Evolutionary conservation across 805 yeast species (phyloP).

Genomic region (Yarrowia sp.): DNA sequence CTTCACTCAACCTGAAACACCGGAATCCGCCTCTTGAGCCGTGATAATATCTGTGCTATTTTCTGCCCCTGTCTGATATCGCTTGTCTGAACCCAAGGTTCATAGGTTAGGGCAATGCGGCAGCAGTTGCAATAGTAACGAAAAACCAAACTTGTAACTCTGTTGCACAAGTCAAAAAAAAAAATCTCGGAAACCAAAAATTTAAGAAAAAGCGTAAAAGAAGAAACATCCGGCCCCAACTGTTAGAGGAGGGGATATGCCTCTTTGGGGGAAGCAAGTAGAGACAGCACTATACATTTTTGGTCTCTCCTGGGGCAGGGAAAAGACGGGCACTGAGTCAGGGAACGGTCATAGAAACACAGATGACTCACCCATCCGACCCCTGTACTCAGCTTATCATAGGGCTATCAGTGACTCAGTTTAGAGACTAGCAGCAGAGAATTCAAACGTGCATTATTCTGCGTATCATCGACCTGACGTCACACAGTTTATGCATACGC

Average conservation of each 20-base stretch:
- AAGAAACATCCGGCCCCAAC: background rate
- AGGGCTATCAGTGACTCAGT: constrained; percentile 17
- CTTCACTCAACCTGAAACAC: no score
- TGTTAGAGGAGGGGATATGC: constrained; percentile 7
- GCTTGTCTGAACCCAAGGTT: background rate
- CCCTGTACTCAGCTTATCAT: background rate
- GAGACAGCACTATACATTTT: background rate
- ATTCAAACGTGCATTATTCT: constrained; percentile 1
- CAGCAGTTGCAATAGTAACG: constrained; percentile 2
- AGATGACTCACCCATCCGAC: background rate
- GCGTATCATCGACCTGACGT: constrained; percentile 25
- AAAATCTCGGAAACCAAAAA: background rate
- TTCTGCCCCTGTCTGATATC: constrained; percentile 24
- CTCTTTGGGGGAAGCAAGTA: background rate
- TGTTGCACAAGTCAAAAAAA: background rate
- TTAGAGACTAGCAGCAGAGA: background rate
- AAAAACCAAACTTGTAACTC: background rate
- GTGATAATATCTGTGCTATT: background rate
- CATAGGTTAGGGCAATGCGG: background rate
- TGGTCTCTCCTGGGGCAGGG: background rate
- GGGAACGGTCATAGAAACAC: no score
- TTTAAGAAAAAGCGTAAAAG: background rate
- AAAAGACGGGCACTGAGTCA: no score
- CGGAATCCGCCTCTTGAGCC: no score
- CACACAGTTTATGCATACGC: constrained; percentile 32